Conservation (phyloP, 306 rosid species). For the Styphnolobium japonicum region DNA sequence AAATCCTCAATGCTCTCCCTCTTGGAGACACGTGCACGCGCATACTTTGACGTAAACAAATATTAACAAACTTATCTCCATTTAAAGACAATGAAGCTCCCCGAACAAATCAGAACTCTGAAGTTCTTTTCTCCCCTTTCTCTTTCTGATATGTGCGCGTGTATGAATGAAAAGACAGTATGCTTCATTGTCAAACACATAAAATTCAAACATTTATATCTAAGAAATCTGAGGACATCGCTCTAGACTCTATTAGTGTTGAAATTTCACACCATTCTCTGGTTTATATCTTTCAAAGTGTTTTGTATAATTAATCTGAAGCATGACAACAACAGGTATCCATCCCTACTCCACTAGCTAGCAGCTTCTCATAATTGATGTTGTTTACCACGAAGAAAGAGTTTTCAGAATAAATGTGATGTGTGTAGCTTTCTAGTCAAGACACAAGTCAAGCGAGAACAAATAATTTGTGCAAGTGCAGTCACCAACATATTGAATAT, state of each 20-base stretch:
- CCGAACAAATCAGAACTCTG: constrained; percentile 15
- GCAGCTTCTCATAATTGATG: not conserved
- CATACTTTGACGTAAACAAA: constrained; percentile 33
- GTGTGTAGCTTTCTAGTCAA: constrained; percentile 8
- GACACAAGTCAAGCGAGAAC: constrained; percentile 28
- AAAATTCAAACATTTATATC: constrained; percentile 26
- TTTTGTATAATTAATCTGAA: not conserved
- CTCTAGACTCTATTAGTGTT: not conserved
- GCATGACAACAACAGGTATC: not conserved
- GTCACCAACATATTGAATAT: constrained; percentile 8
- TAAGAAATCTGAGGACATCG: not conserved
- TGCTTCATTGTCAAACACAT: constrained; percentile 26
- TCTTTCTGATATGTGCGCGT: constrained; percentile 12
- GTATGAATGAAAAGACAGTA: constrained; percentile 20
- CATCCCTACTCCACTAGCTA: not conserved
- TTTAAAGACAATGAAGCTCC: constrained; percentile 17
- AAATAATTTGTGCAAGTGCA: constrained; percentile 2
- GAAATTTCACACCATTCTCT: not conserved
- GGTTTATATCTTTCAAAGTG: not conserved
- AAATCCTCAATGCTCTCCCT: not conserved
- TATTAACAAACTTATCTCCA: constrained; percentile 32
- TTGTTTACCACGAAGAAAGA: not conserved
- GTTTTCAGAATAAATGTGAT: not conserved
- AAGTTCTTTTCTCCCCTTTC: not conserved
- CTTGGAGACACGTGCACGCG: constrained; percentile 41